Conservation (phyloP, 176 grass and related monocot genomes). For the Bromus sterilis region DNA sequence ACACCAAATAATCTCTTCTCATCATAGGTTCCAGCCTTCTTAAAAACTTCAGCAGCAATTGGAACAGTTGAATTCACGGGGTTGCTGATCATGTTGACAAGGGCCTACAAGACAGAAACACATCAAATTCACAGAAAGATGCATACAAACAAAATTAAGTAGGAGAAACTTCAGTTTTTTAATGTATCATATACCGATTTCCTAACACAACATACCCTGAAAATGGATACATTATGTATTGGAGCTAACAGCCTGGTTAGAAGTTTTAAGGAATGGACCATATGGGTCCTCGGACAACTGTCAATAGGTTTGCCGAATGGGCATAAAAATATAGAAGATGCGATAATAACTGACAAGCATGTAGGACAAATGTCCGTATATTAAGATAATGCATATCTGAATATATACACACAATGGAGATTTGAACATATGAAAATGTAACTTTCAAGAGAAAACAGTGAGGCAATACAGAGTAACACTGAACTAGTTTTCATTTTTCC, state of each 20-base stretch:
- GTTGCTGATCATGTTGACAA: constrained; percentile 98
- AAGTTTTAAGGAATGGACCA: background rate
- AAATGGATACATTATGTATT: background rate
- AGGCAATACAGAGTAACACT: background rate
- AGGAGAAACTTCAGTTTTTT: background rate
- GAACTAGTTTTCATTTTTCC: background rate
- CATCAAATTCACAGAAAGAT: constrained; percentile 30
- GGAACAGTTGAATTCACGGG: constrained; percentile 92
- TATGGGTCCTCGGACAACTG: background rate
- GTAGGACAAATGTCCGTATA: background rate
- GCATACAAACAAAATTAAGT: background rate
- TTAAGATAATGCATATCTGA: background rate
- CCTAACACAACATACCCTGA: background rate
- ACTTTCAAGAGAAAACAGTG: background rate
- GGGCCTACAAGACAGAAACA: constrained; percentile 50
- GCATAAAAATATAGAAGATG: background rate
- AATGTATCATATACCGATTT: background rate
- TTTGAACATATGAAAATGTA: background rate
- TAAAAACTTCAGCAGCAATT: constrained; percentile 88
- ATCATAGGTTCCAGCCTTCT: constrained; percentile 82
- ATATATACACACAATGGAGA: background rate
- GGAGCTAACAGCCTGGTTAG: background rate
- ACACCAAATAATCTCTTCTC: constrained; percentile 88
- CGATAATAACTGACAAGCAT: background rate
- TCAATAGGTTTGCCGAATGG: background rate